phyloP scores from a whole-genome alignment of 345 rosid genomes.

The Crucihimalaya himalaica region DNA sequence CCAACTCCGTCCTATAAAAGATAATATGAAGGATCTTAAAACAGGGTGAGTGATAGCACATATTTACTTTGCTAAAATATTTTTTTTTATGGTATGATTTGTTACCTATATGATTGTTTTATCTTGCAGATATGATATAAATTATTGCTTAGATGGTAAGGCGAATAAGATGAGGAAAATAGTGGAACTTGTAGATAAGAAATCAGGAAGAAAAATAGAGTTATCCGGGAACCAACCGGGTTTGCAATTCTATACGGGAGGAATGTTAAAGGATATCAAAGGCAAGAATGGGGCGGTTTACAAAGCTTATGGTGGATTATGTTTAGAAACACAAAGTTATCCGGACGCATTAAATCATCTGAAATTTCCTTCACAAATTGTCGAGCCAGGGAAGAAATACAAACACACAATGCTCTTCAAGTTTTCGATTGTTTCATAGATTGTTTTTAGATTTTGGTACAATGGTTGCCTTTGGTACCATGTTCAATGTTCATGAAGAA shows the following conservation, averaged over 20 bases:
- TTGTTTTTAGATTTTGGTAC: not conserved
- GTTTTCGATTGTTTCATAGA: constrained; percentile 51
- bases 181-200: constrained; percentile 62
- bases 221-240: constrained; percentile 69
- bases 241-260: constrained; percentile 77
- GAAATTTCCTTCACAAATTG: constrained; percentile 70
- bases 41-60: constrained; percentile 45
- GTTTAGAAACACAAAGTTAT: constrained; percentile 85
- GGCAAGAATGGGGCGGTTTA: constrained; percentile 79
- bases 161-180: constrained; percentile 46
- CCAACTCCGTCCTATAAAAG: constrained; percentile 48
- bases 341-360: constrained; percentile 80
- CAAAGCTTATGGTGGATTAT: constrained; percentile 61
- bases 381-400: constrained; percentile 57
- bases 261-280: constrained; percentile 46
- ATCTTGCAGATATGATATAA: constrained; percentile 58
- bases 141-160: constrained; percentile 59
- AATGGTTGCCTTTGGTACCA: constrained; percentile 2
- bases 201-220: constrained; percentile 75
- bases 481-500: constrained; percentile 2
- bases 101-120: not conserved
- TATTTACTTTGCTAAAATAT: not conserved
- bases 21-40: constrained; percentile 55
- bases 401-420: constrained; percentile 65
- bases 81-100: not conserved